These are phyloP conservation scores for Agroathelia rolfsii DNA, from an alignment of 1,284 basidiomycete genomes.

Conservation along the genomic window DNA sequence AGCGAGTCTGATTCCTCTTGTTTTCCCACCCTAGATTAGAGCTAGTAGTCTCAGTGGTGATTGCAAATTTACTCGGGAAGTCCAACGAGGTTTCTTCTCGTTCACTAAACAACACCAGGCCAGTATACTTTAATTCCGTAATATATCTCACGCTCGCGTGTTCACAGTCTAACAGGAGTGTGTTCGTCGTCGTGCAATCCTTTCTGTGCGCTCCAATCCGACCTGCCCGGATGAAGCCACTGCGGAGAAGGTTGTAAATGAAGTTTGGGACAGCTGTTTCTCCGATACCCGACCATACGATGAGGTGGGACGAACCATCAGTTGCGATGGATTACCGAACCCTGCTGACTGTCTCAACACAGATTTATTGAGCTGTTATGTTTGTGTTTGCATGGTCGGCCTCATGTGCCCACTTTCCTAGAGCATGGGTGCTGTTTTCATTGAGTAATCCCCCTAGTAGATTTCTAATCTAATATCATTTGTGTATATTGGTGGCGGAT, in stretches of 20 bases:
- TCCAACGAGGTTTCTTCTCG: constrained; percentile 62
- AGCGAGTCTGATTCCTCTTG: too few species aligned
- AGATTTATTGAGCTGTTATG: too few species aligned
- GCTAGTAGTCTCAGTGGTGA: constrained; percentile 92
- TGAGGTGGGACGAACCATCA: constrained; percentile 78
- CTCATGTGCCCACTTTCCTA: too few species aligned
- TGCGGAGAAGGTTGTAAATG: constrained; percentile 86
- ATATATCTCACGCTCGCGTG: constrained; percentile 8
- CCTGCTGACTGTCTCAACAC: too few species aligned
- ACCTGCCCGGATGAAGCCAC: constrained; percentile 67
- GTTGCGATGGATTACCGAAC: too few species aligned
- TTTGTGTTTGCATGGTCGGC: too few species aligned
- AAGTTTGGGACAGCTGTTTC: constrained; percentile 96
- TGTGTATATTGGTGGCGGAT: too few species aligned
- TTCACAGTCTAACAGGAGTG: constrained; percentile 50
- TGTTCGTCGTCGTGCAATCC: constrained; percentile 77
- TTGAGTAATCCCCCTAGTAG: too few species aligned
- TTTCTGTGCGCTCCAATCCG: constrained; percentile 77
- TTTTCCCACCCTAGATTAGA: constrained; percentile 57
- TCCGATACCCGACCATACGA: constrained; percentile 95
- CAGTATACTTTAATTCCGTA: constrained; percentile 23
- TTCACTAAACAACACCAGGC: constrained; percentile 95
- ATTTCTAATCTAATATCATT: too few species aligned
- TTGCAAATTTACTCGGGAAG: constrained; percentile 77
- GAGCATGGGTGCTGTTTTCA: too few species aligned